A percentile compares a stretch with the other conserved stretches of the same genome.
Conservation (phyloP, 108 stramenopile species). For the Pseudonitzschia multiseries region DNA sequence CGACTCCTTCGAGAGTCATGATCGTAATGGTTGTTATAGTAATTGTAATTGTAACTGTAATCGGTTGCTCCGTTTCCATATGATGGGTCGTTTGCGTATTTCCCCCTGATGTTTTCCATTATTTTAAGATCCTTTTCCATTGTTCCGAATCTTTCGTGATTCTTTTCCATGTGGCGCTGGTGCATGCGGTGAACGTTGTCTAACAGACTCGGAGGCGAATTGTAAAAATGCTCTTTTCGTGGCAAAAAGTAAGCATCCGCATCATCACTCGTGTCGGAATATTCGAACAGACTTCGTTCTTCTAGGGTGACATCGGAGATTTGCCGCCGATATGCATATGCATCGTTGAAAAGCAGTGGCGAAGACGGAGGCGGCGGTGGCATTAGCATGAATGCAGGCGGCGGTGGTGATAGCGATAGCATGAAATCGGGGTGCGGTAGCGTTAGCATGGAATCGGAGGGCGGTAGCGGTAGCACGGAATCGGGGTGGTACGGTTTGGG, state of each 20-base stretch:
- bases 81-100: background rate
- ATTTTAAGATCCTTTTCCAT: constrained; percentile 3
- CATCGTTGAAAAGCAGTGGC: too few relatives aligned
- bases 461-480: background rate
- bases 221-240: background rate
- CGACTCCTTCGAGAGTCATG: background rate
- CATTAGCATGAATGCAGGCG: too few relatives aligned
- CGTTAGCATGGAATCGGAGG: background rate
- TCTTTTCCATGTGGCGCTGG: too few relatives aligned
- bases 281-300: constrained; percentile 29
- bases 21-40: background rate
- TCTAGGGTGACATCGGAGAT: constrained; percentile 38
- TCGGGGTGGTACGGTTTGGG: constrained; percentile 29
- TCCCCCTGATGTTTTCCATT: background rate
- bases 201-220: background rate
- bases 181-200: background rate
- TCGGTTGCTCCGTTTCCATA: background rate
- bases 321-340: background rate
- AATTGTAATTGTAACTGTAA: background rate
- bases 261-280: constrained; percentile 45
- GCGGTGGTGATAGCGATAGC: too few relatives aligned
- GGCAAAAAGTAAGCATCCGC: constrained; percentile 39
- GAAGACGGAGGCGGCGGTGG: too few relatives aligned
- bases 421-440: background rate
- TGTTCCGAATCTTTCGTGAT: too few relatives aligned